phyloP scores from a whole-genome alignment of 306 rosid species.

The Rosa rugosa region DNA sequence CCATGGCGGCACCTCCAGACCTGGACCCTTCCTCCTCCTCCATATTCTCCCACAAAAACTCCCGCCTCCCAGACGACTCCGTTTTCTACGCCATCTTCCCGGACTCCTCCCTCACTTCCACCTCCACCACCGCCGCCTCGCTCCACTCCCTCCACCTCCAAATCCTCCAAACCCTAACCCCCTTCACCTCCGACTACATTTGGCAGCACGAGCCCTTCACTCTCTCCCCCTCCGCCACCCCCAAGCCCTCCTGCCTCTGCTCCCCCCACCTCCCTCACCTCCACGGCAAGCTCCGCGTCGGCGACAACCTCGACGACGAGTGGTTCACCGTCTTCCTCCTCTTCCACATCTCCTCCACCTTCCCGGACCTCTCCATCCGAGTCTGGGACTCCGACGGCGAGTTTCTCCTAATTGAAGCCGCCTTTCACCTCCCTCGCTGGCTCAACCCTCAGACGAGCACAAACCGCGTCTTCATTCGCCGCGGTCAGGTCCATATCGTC shows the following conservation, averaged over 20 bases:
- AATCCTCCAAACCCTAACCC: conserved; percentile 55
- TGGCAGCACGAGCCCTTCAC: conserved; percentile 92
- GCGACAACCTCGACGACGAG: conserved; percentile 87
- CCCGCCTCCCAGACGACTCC: conserved; percentile 68
- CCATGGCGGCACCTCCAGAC: conserved; percentile 22
- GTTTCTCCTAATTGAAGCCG: conserved; percentile 90
- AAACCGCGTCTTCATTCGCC: conserved; percentile 73
- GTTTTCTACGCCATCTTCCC: conserved; percentile 81
- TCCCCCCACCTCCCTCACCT: conserved; percentile 64
- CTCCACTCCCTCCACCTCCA: conserved; percentile 80
- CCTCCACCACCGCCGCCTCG: conserved; percentile 24
- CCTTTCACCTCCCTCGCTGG: conserved; percentile 97
- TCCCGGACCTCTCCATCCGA: conserved; percentile 66
- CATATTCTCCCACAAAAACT: conserved; percentile 39
- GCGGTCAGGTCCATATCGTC: conserved; percentile 56
- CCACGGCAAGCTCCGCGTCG: conserved; percentile 83
- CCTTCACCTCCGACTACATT: conserved; percentile 60
- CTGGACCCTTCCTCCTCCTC: conserved; percentile 32
- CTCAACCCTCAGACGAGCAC: conserved; percentile 69
- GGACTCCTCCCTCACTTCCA: conserved; percentile 32
- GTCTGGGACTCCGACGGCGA: conserved; percentile 97
- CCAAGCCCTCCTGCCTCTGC: conserved; percentile 57
- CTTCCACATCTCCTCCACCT: conserved; percentile 51
- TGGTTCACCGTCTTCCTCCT: conserved; percentile 93
- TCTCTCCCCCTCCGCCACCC: conserved; percentile 55